Conservation (phyloP, 176 grass and related monocot species). For the Oryza longistaminata region DNA sequence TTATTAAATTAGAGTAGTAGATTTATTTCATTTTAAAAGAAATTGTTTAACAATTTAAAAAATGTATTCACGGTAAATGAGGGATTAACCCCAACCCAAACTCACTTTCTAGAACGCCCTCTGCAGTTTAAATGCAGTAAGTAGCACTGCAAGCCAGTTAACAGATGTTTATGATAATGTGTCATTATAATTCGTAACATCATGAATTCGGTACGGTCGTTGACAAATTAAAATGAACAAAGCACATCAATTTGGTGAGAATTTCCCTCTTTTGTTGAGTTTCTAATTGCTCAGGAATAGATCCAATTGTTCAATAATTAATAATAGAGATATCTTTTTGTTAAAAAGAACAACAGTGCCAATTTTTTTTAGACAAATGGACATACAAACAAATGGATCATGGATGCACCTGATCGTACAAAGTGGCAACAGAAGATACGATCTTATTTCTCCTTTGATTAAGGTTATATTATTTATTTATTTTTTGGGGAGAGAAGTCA, state of each 20-base stretch:
- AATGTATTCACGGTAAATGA: too few species aligned
- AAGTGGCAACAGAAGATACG: background rate
- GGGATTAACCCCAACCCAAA: too few species aligned
- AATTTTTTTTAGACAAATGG: background rate
- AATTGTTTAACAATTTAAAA: too few species aligned
- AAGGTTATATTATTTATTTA: background rate
- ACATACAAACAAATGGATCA: background rate
- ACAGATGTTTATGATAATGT: background rate
- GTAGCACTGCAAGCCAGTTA: background rate
- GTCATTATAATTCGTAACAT: background rate
- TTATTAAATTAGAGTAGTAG: too few species aligned
- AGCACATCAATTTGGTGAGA: background rate
- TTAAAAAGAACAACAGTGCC: background rate
- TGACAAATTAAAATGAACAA: background rate
- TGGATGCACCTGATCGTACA: background rate
- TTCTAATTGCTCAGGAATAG: background rate
- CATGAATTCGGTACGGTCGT: background rate
- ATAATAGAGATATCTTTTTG: background rate
- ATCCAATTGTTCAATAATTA: background rate
- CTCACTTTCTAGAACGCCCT: too few species aligned
- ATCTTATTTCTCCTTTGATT: background rate
- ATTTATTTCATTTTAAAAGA: too few species aligned
- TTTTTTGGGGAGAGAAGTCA: background rate
- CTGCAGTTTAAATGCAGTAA: background rate
- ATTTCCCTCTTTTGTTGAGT: background rate